phyloP scores from a whole-genome alignment of 2,329 filamentous ascomycete genomes.

The Zymoseptoria passerinii region DNA sequence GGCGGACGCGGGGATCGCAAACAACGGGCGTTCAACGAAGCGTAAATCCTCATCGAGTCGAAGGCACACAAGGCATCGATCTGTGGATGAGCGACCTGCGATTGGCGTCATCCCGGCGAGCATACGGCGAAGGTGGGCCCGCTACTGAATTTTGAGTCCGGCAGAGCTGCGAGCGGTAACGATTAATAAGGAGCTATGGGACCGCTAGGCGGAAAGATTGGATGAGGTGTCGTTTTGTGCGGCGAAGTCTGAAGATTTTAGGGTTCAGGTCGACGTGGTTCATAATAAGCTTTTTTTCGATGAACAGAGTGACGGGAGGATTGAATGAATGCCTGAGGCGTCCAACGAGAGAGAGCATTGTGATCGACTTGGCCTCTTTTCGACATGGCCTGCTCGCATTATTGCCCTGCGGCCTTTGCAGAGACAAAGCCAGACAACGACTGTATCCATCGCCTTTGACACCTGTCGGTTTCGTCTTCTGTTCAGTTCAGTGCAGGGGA shows the following conservation, averaged over 20 bases:
- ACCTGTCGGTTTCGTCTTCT: too few relatives aligned
- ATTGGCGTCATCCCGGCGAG: background rate
- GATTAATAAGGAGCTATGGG: background rate
- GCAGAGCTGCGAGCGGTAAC: background rate
- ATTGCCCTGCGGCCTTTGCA: too few relatives aligned
- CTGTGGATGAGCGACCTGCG: background rate
- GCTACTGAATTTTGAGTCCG: background rate
- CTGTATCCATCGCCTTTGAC: too few relatives aligned
- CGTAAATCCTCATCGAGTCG: background rate
- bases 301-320: too few relatives aligned
- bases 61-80: background rate
- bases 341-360: too few relatives aligned
- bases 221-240: background rate
- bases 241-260: background rate
- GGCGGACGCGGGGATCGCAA: background rate
- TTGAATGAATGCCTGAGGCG: too few relatives aligned
- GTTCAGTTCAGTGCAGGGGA: too few relatives aligned
- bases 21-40: background rate
- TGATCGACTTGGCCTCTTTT: too few relatives aligned
- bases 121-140: constrained; percentile 3
- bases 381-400: too few relatives aligned
- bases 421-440: too few relatives aligned
- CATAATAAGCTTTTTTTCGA: too few relatives aligned
- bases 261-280: background rate
- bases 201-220: background rate